Conservation (phyloP, 108 stramenopile species). For the Ochromonas danica region DNA sequence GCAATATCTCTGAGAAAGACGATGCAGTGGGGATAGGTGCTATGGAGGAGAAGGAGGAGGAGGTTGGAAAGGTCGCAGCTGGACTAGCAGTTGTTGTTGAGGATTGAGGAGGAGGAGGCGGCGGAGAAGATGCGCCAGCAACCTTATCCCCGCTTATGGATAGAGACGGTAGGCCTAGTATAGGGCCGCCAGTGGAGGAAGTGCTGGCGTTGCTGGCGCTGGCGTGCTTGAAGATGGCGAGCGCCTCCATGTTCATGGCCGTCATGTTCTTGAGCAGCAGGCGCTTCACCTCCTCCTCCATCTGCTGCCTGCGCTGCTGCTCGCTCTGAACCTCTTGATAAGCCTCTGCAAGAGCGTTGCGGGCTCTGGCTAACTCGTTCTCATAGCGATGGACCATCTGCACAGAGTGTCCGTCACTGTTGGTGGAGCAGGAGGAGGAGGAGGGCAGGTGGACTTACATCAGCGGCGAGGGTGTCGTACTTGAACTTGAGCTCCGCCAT, state of each 20-base stretch:
- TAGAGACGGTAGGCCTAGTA: not conserved
- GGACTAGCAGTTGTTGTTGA: not conserved
- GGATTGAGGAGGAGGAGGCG: not conserved
- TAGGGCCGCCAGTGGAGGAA: not conserved
- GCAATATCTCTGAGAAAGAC: not conserved
- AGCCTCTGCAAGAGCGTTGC: not conserved
- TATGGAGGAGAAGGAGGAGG: not conserved
- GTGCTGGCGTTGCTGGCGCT: not conserved
- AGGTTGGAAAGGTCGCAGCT: not conserved
- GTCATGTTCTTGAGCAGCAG: constrained; percentile 23
- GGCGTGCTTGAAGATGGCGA: constrained; percentile 2
- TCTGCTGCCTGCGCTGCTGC: not conserved
- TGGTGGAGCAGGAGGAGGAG: not conserved
- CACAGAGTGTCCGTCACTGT: not conserved
- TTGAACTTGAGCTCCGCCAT: not conserved
- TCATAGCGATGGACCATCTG: constrained; percentile 6
- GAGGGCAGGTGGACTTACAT: not conserved
- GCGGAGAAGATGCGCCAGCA: not conserved
- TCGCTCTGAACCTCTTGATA: not conserved
- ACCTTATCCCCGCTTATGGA: not conserved
- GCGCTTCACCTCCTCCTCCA: not conserved
- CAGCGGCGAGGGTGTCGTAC: not conserved
- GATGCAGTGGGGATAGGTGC: not conserved
- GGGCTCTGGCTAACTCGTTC: not conserved
- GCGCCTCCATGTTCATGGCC: constrained; percentile 24